These are phyloP conservation scores for Ascoidea tarda DNA, from an alignment of 805 yeast genomes.

Conservation along the genomic window DNA sequence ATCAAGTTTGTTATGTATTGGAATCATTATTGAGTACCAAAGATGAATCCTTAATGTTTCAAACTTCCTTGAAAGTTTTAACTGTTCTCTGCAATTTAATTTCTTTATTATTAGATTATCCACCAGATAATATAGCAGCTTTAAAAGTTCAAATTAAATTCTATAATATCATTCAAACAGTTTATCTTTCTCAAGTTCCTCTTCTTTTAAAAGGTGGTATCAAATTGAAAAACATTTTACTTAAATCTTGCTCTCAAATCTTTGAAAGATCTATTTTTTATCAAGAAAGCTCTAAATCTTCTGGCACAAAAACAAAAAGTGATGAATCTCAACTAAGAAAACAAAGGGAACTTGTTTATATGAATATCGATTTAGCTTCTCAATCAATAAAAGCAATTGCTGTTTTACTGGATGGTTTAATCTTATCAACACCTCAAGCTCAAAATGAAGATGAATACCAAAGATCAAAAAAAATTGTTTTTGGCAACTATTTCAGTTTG, in stretches of 20 bases:
- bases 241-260: no score
- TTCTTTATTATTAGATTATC: background rate
- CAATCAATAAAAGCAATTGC: conserved; percentile 51
- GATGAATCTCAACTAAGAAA: background rate
- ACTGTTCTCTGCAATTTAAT: no score
- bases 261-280: background rate
- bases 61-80: conserved; percentile 14
- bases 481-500: conserved; percentile 57
- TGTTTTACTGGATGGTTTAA: conserved; percentile 34
- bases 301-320: conserved; percentile 11
- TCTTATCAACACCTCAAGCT: conserved; percentile 46
- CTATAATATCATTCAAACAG: no score
- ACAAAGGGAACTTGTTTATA: background rate
- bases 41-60: conserved; percentile 17
- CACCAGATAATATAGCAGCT: background rate
- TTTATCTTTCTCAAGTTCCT: background rate
- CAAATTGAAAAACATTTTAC: no score
- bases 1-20: conserved; percentile 34
- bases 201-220: background rate
- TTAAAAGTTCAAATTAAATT: background rate
- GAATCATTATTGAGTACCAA: conserved; percentile 25
- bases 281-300: background rate
- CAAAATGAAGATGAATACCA: conserved; percentile 30
- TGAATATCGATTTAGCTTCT: conserved; percentile 23
- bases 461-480: conserved; percentile 42